Evolutionary conservation across 441 rosid genomes (phyloP).

Genomic region (Brassica hybrid): DNA sequence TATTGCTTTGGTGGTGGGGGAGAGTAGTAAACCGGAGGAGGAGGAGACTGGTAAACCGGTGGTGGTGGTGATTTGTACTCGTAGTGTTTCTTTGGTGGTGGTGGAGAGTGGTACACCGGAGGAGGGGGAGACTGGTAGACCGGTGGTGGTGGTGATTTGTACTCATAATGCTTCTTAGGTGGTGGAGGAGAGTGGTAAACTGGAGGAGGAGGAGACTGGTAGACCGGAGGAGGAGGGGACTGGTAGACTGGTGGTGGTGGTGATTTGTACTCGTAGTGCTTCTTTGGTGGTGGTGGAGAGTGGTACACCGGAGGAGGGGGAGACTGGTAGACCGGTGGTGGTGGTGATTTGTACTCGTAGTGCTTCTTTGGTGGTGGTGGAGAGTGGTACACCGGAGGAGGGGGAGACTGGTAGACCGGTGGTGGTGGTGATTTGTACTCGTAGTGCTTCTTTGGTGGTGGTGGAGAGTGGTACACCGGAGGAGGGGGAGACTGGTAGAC

Average conservation of each 20-base stretch:
- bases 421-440: constrained; percentile 42
- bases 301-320: neutral
- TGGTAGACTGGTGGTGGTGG: too few species aligned
- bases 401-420: constrained; percentile 36
- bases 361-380: constrained; percentile 22
- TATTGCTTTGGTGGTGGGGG: too few species aligned
- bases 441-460: constrained; percentile 4
- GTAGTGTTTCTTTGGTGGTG: constrained; percentile 11
- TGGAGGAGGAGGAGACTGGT: constrained; percentile 23
- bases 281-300: neutral
- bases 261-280: neutral
- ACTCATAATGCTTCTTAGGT: constrained; percentile 4
- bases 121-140: constrained; percentile 20
- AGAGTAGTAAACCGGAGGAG: too few species aligned
- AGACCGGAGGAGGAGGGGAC: constrained; percentile 3
- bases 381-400: constrained; percentile 37
- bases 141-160: too few species aligned
- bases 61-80: too few species aligned
- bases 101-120: constrained; percentile 32
- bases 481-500: neutral
- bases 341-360: neutral
- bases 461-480: neutral
- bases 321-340: neutral
- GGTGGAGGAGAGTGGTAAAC: constrained; percentile 34
- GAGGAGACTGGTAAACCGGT: too few species aligned